These are phyloP conservation scores for Magnusiomyces starmeri DNA, from an alignment of 1,139 yeast species.

Conservation along the genomic window DNA sequence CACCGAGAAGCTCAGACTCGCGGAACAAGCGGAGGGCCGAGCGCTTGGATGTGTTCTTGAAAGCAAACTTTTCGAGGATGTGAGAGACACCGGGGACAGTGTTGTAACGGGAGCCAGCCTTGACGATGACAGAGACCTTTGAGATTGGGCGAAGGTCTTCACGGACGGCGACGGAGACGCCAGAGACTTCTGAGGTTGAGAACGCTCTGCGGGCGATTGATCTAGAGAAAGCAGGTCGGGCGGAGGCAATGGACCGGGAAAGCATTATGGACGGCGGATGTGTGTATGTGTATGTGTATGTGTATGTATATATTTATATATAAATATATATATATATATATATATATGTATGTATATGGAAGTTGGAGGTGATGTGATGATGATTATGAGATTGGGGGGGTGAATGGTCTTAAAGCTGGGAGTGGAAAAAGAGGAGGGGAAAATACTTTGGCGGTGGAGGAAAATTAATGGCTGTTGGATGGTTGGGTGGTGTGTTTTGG, in stretches of 20 bases:
- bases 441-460: no score
- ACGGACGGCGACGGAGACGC: conserved; percentile 40
- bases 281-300: background rate
- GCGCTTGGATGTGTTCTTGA: conserved; percentile 71
- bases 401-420: background rate
- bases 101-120: conserved; percentile 80
- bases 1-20: conserved; percentile 93
- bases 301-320: no score
- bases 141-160: conserved; percentile 52
- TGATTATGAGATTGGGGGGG: background rate
- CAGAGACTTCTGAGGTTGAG: conserved; percentile 31
- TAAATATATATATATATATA: no score
- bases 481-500: no score
- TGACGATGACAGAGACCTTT: conserved; percentile 69
- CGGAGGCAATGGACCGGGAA: conserved; percentile 15
- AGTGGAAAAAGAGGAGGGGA: no score
- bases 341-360: no score
- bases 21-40: conserved; percentile 90
- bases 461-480: no score
- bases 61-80: conserved; percentile 74
- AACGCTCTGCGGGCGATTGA: conserved; percentile 24
- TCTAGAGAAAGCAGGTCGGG: conserved; percentile 6
- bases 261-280: conserved; percentile 12
- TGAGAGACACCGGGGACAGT: conserved; percentile 77
- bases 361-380: conserved; percentile 4